Evolutionary conservation across 352 stramenopile species (phyloP), one percentile per base, ranked within the genome.

Genomic region (Vaucheria bursata): DNA sequence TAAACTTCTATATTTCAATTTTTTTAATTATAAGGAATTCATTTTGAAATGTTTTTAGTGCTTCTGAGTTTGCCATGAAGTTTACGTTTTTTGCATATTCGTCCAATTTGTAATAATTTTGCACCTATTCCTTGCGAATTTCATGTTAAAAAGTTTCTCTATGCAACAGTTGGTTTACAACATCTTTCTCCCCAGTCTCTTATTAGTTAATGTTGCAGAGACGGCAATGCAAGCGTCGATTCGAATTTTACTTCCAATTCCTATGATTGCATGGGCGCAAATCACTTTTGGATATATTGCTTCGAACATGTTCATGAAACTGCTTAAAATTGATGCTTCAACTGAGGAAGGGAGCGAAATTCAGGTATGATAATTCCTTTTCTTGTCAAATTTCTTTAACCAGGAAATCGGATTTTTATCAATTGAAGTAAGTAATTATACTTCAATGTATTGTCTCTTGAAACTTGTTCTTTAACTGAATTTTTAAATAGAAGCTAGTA

Each of bases 171-270:
- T 86, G 36, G 84, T 86, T 12, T 86, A 87, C 78, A 80, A 78
- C n/a, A 74, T 86, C 32, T 87, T 86, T 33, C 67, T 87, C 34
- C 83, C 83, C 3, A 73, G 74, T n/a, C 65, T 86, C 29, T 72
- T 86, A 2, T 71, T 86, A 59, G 80, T 86, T 0, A 86, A 86
- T 52, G 83, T 86, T 29, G 83, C 83, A 45, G 74, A 81, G 50
- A 87, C 82, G 39, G 65, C 77, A 37, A 73, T 78, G 18, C 74
- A 34, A 38, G 65, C 81, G 40, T 45, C 79, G 32, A 29, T 85
- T 69, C 31, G 38, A 1, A 85, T 76, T 7, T 45, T 86, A 2
- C 75, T 86, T 0, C 79, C 83, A 32, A 65, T 86, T 18, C 77
- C 82, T 36, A 49, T 85, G 0, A 81, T 82, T 29, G 83, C 81